These are phyloP conservation scores for Phlebopus sp. DNA, from an alignment of 1,284 basidiomycete genomes.

Conservation along the genomic window DNA sequence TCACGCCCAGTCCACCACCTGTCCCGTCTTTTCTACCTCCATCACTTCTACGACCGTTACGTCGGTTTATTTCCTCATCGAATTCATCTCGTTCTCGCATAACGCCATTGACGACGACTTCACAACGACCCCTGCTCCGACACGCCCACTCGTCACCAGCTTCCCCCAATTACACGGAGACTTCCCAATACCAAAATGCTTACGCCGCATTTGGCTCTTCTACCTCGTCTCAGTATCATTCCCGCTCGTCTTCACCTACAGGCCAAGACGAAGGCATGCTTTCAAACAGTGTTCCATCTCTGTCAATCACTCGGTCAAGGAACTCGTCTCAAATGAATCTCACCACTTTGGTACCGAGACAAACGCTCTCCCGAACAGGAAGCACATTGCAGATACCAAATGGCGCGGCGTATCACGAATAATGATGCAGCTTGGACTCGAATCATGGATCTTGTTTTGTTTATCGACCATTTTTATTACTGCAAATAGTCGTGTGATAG, in stretches of 20 bases:
- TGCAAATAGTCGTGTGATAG: neutral
- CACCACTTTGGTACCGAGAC: constrained; percentile 47
- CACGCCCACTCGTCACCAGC: constrained; percentile 23
- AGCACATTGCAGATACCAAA: constrained; percentile 28
- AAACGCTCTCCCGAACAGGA: constrained; percentile 37
- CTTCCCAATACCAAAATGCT: constrained; percentile 19
- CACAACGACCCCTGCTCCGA: constrained; percentile 18
- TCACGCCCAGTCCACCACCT: constrained; percentile 27
- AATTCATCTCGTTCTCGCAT: constrained; percentile 29
- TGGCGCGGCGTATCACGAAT: constrained; percentile 2
- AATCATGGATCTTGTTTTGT: neutral
- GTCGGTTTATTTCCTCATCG: constrained; percentile 34
- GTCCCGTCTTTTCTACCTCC: constrained; percentile 22
- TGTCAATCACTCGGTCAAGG: constrained; percentile 47
- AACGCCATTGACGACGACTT: constrained; percentile 27
- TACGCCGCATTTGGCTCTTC: constrained; percentile 24
- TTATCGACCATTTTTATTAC: neutral
- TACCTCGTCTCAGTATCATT: constrained; percentile 32
- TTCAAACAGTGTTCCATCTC: constrained; percentile 13
- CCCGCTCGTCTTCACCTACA: constrained; percentile 40
- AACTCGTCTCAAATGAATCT: constrained; percentile 66
- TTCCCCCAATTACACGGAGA: constrained; percentile 18
- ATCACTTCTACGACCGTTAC: constrained; percentile 39
- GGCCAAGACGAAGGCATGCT: constrained; percentile 17
- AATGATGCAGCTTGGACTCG: neutral